Evolutionary conservation across 2,329 filamentous ascomycete species (phyloP).

Genomic region (Beauveria medogensis): DNA sequence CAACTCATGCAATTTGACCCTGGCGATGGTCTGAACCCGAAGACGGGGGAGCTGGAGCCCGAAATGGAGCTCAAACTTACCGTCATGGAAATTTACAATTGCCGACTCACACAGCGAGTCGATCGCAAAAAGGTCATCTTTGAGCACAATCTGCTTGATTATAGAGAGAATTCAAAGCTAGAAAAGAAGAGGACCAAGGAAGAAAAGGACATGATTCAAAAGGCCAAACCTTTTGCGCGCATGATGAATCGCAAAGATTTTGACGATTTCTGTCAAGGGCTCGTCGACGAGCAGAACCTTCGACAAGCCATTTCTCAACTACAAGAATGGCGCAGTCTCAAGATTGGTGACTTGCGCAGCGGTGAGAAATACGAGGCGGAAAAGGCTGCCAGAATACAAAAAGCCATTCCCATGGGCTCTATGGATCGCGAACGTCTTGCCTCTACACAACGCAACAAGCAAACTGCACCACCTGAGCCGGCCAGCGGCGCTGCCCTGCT

Average conservation of each 20-base stretch:
- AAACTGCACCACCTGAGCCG: conserved; percentile 58
- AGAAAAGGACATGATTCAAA: conserved; percentile 82
- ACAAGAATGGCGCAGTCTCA: conserved; percentile 84
- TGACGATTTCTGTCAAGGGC: conserved; percentile 71
- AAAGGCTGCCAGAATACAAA: conserved; percentile 68
- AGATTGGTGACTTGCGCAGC: conserved; percentile 74
- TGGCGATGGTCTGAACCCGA: conserved; percentile 81
- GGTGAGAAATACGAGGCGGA: conserved; percentile 92
- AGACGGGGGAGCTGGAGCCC: conserved; percentile 79
- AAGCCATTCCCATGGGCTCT: conserved; percentile 62
- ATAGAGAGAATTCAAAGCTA: conserved; percentile 77
- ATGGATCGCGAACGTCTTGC: conserved; percentile 77
- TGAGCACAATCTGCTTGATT: conserved; percentile 88
- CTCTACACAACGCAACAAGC: conserved; percentile 60
- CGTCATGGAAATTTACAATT: conserved; percentile 98
- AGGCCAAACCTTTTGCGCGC: conserved; percentile 88
- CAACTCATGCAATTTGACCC: conserved; percentile 98
- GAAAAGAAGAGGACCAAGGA: conserved; percentile 97
- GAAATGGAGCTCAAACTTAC: conserved; percentile 97
- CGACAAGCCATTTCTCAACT: conserved; percentile 83
- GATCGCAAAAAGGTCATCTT: conserved; percentile 96
- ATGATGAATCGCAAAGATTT: conserved; percentile 97
- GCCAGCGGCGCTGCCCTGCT: conserved; percentile 68
- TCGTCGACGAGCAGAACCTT: conserved; percentile 86
- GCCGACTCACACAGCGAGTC: conserved; percentile 77